Base-by-base conservation (phyloP, 225 moss, liverwort and hornwort species). In the Pseudoscleropodium purum region DNA sequence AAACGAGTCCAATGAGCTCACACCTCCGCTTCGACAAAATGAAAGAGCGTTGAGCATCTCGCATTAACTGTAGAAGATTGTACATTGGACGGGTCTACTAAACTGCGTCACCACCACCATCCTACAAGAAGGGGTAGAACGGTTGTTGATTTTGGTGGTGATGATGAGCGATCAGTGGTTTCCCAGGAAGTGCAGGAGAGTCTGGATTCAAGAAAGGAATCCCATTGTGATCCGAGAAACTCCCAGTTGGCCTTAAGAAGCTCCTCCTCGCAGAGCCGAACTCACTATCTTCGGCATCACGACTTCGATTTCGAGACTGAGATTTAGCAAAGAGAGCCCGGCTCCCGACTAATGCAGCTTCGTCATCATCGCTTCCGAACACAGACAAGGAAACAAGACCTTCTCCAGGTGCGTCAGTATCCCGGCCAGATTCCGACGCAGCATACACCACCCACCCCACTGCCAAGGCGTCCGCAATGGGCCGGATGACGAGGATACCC, bases 381-480 rank as follows among this genome's bases (percentile, higher is more conserved):
- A 96, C 92, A 60, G 97, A 94, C 68, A 98, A 63, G 30, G 98
- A 92, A 91, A 95, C 60, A 84, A 91, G 84, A 87, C 91, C 90
- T 91, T 95, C 91, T 90, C 66, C 88, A 82, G 86, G 85, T 67
- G 92, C 73, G 80, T 96, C 94, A 37, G 90, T 94, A 68, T 96
- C 92, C 82, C 92, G 87, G 86, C 96, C 88, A 74, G 91, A 94
- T 85, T 94, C 92, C 85, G 95, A 91, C 41, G 93, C 89, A 49
- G 82, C 76, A 51, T 90, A 84, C 63, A 93, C 95, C 91, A 96
- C 95, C 97, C 98, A 98, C 63, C 91, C 91, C 84, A 97, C 96
- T 60, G 98, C 96, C 43, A 98, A 94, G 56, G 98, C 98, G 88
- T 98, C 98, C 20, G 96, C 96, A 81, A 97, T 98, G 26, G 98